Evolutionary conservation across 2,329 filamentous ascomycete species (phyloP).

Genomic region (Sclerotinia glacialis): DNA sequence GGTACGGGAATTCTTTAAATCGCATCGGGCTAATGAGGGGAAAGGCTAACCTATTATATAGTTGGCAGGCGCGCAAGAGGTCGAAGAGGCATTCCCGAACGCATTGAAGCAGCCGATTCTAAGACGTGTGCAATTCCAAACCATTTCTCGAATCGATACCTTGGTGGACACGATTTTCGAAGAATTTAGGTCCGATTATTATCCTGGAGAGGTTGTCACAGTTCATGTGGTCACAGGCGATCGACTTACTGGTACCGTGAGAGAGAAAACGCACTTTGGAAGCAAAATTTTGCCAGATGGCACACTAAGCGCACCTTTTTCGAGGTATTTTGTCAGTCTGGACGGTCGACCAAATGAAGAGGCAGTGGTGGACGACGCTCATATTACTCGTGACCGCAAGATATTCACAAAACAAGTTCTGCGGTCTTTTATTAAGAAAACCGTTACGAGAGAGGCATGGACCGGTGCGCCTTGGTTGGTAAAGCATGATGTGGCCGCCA

Average conservation of each 20-base stretch:
- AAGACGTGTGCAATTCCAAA: conserved; percentile 87
- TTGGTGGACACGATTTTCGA: conserved; percentile 66
- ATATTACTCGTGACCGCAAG: conserved; percentile 83
- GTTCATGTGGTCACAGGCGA: conserved; percentile 69
- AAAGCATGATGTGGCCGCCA: conserved; percentile 76
- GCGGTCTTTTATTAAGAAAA: conserved; percentile 91
- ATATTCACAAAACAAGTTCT: conserved; percentile 93
- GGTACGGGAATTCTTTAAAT: conserved; percentile 51
- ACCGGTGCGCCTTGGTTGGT: conserved; percentile 96
- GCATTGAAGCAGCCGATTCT: conserved; percentile 86
- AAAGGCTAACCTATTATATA: conserved; percentile 43
- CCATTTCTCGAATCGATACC: conserved; percentile 83
- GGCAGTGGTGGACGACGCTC: conserved; percentile 73
- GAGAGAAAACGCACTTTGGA: conserved; percentile 80
- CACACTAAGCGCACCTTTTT: conserved; percentile 65
- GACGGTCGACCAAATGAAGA: conserved; percentile 67
- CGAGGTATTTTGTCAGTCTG: conserved; percentile 77
- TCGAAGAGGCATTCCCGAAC: conserved; percentile 89
- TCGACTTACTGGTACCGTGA: conserved; percentile 68
- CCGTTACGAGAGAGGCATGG: conserved; percentile 88
- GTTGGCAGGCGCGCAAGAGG: conserved; percentile 78
- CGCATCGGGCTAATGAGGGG: conserved; percentile 1
- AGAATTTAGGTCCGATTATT: conserved; percentile 86
- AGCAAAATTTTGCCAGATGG: conserved; percentile 63
- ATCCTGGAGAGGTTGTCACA: conserved; percentile 80